Conservation (phyloP, 768 basidiomycete genomes). For the Kwoniella pini region DNA sequence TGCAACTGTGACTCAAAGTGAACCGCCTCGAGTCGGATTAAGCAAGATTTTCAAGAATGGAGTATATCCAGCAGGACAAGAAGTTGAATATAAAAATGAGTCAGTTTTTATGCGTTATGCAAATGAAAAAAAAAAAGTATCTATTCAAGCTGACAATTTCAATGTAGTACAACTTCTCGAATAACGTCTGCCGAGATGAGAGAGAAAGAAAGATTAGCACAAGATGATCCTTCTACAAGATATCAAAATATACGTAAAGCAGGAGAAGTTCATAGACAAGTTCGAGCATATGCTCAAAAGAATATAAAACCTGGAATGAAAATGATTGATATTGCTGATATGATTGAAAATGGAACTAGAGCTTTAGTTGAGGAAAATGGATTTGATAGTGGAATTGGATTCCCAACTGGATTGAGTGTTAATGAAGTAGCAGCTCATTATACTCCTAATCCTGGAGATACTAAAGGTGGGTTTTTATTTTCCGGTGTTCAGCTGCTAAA, state of each 20-base stretch:
- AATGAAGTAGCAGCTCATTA: slow-evolving; percentile 98
- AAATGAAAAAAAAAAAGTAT: neutral
- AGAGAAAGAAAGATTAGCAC: slow-evolving; percentile 71
- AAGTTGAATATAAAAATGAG: slow-evolving; percentile 90
- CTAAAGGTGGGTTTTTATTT: slow-evolving; percentile 69
- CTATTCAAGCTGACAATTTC: too few species aligned
- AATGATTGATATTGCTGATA: slow-evolving; percentile 89
- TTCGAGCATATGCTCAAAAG: slow-evolving; percentile 76
- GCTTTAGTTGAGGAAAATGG: slow-evolving; percentile 90
- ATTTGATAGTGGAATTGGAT: slow-evolving; percentile 72
- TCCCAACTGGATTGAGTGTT: slow-evolving; percentile 90
- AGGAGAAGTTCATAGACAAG: slow-evolving; percentile 94
- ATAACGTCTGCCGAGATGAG: slow-evolving; percentile 88
- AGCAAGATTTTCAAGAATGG: slow-evolving; percentile 84
- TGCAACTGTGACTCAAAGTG: slow-evolving; percentile 62
- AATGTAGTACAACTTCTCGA: slow-evolving; percentile 75
- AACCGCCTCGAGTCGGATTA: slow-evolving; percentile 85
- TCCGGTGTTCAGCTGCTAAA: neutral
- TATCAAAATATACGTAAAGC: slow-evolving; percentile 88
- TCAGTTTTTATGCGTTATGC: slow-evolving; percentile 57
- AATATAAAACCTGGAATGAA: slow-evolving; percentile 88
- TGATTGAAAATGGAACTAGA: slow-evolving; percentile 88
- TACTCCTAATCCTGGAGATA: slow-evolving; percentile 91
- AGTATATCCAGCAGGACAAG: slow-evolving; percentile 87
- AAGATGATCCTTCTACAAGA: slow-evolving; percentile 77